Evolutionary conservation across 257 asterid species (phyloP), one percentile per base, ranked within the genome.

Genomic region (Asclepias syriaca): DNA sequence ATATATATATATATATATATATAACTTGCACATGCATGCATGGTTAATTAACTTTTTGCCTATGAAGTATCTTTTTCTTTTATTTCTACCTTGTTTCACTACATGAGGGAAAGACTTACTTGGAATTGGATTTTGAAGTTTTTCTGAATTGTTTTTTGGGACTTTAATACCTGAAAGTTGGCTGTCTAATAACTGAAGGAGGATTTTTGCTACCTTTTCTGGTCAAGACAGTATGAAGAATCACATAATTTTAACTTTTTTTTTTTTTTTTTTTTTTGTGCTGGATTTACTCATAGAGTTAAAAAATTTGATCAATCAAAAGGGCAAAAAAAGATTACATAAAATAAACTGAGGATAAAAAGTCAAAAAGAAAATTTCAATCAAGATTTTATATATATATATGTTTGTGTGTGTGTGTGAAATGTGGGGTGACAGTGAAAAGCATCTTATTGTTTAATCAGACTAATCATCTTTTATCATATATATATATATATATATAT

Each of bases 171-270:
- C 43, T 34, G 51, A 46, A 24, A 5, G 16, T 48, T 68, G 32
- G 34, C 72, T 40, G 24, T 14, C 55, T 13, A 50, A 50, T 14
- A 13, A 50, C 55, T 50, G 53, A 48, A 48, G 18, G 53, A 8
- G 5, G 1, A 5, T 50, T 13, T 50, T 50, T 50, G 19, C n/a
- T 50, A 15, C 55, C n/a, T 27, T 15, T 34, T 37, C 46, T 53
- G 37, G 55, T 21, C 37, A 65, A 45, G 65, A 71, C 45, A 13
- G 34, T 39, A 66, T 73, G 77, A 54, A 65, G 71, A 54, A 73
- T 65, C 67, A 53, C 72, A 73, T 71, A 55, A 21, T 22, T 40
- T 53, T 65, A 34, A 34, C 39, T 34, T 2, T 34, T 71, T 73
- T 32, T 53, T 21, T 55, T 73, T 32, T 24, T 24, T 24, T 24